Percentiles rank a stretch among this genome's conserved stretches.
Conservation (phyloP, 2,329 filamentous ascomycete species). For the Colletotrichum chrysophilum region DNA sequence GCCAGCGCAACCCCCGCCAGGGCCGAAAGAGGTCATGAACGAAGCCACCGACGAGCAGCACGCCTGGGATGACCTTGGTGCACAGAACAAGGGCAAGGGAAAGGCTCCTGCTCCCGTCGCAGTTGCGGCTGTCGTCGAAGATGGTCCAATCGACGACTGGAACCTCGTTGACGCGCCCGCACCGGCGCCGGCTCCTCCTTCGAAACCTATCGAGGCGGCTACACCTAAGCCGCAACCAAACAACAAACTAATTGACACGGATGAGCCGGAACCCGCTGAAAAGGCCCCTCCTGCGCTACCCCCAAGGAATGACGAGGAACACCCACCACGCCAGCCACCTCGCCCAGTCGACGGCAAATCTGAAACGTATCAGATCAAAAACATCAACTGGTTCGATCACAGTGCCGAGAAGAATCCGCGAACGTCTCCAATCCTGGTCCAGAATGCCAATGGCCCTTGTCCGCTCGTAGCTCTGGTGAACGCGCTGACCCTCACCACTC, state of each 20-base stretch:
- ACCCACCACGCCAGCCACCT: slow-evolving; percentile 40
- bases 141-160: slow-evolving; percentile 49
- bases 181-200: not conserved
- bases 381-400: slow-evolving; percentile 82
- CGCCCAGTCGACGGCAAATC: slow-evolving; percentile 49
- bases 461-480: slow-evolving; percentile 93
- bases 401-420: slow-evolving; percentile 65
- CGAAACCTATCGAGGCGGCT: not conserved
- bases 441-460: slow-evolving; percentile 94
- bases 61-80: slow-evolving; percentile 55
- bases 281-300: slow-evolving; percentile 40
- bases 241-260: not conserved
- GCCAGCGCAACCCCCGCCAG: slow-evolving; percentile 23
- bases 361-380: slow-evolving; percentile 93
- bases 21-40: slow-evolving; percentile 28
- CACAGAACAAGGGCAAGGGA: slow-evolving; percentile 46
- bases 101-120: slow-evolving; percentile 31
- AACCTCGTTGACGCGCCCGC: slow-evolving; percentile 39
- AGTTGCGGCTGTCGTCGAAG: slow-evolving; percentile 24
- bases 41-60: slow-evolving; percentile 47
- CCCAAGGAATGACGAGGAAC: slow-evolving; percentile 34
- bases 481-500: slow-evolving; percentile 83
- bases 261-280: not conserved
- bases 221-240: not conserved
- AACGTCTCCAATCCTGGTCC: slow-evolving; percentile 85